These are phyloP conservation scores for Priceomyces medius DNA, from an alignment of 805 yeast species.

Conservation along the genomic window DNA sequence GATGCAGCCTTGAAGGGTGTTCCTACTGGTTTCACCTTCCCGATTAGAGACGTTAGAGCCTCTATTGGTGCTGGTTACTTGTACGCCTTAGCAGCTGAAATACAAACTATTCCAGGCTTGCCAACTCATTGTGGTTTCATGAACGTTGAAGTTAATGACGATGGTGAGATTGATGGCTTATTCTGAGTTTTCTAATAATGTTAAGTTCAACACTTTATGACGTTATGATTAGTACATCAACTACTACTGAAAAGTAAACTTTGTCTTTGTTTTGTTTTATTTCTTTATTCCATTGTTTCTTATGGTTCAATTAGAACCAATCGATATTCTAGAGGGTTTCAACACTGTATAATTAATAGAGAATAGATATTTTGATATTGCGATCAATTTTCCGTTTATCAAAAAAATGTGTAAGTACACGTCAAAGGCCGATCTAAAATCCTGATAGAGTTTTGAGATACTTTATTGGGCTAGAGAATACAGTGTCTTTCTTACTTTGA, in stretches of 20 bases:
- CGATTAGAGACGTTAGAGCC: conserved; percentile 76
- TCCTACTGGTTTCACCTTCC: conserved; percentile 76
- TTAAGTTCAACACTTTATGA: conserved; percentile 23
- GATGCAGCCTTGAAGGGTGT: conserved; percentile 83
- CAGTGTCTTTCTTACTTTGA: not conserved
- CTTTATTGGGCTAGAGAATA: not conserved
- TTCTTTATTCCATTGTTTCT: not conserved
- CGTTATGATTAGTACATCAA: conserved; percentile 10
- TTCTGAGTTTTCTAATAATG: conserved; percentile 38
- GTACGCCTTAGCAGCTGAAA: conserved; percentile 83
- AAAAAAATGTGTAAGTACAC: conserved; percentile 1
- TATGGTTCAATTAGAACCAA: no score
- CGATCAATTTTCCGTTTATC: not conserved
- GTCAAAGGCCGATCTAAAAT: conserved; percentile 5
- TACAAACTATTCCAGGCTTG: conserved; percentile 83
- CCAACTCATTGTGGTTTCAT: conserved; percentile 84
- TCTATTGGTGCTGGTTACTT: conserved; percentile 83
- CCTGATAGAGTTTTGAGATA: not conserved
- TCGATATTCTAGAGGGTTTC: conserved; percentile 8
- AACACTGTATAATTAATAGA: conserved; percentile 7
- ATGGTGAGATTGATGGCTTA: conserved; percentile 81
- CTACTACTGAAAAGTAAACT: not conserved
- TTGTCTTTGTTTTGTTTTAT: conserved; percentile 1
- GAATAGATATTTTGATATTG: conserved; percentile 1
- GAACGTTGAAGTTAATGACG: conserved; percentile 79